Conservation (phyloP, 768 basidiomycete genomes). For the Suillus luteus region DNA sequence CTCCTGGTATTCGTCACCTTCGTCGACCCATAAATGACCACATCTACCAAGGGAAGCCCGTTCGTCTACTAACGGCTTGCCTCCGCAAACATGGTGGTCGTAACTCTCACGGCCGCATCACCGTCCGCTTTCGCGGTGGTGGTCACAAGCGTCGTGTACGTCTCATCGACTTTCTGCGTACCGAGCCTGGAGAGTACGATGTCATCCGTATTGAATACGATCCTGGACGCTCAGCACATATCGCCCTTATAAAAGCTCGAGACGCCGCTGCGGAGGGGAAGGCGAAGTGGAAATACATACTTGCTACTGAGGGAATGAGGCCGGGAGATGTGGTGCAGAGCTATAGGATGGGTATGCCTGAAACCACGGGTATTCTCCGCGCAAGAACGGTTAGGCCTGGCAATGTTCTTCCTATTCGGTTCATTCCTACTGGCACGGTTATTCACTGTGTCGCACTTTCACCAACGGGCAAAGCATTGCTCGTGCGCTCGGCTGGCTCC, state of each 20-base stretch:
- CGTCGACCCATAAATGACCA: constrained; percentile 81
- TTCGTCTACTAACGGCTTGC: constrained; percentile 79
- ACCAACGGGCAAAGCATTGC: constrained; percentile 73
- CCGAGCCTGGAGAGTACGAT: constrained; percentile 79
- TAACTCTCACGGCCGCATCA: constrained; percentile 80
- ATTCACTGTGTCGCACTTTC: constrained; percentile 84
- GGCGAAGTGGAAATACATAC: constrained; percentile 83
- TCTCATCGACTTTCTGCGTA: constrained; percentile 80
- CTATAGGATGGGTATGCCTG: constrained; percentile 80
- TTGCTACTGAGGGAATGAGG: constrained; percentile 86
- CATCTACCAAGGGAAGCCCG: constrained; percentile 82
- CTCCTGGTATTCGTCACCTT: constrained; percentile 85
- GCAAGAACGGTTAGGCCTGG: constrained; percentile 84
- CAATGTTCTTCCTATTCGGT: constrained; percentile 87
- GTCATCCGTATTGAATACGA: constrained; percentile 97
- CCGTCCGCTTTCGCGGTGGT: constrained; percentile 87
- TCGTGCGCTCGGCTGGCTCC: constrained; percentile 89
- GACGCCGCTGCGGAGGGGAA: constrained; percentile 51
- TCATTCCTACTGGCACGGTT: constrained; percentile 90
- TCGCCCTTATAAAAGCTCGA: constrained; percentile 80
- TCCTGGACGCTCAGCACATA: constrained; percentile 91
- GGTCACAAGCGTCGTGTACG: constrained; percentile 89
- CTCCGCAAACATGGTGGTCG: constrained; percentile 86
- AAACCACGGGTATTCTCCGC: constrained; percentile 81
- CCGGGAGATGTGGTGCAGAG: constrained; percentile 89